Conservation (phyloP, 2,329 filamentous ascomycete species). For the Colletotrichum tabaci region DNA sequence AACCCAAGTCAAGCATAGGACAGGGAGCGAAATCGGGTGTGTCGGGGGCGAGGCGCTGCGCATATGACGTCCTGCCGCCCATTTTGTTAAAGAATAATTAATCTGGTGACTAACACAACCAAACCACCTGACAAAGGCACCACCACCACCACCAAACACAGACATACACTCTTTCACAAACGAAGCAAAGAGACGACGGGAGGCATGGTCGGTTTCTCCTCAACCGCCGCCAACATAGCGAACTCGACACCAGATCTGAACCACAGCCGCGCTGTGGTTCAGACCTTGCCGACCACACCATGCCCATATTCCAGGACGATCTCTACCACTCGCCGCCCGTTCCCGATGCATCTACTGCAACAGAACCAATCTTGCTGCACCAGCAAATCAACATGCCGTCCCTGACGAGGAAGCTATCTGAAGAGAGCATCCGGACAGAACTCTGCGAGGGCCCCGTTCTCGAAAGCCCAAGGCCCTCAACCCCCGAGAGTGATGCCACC, state of each 20-base stretch:
- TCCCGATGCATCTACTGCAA: constrained; percentile 29
- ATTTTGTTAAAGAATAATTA: constrained; percentile 37
- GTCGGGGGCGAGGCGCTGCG: constrained; percentile 13
- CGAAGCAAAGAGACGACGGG: constrained; percentile 4
- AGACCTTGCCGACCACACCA: constrained; percentile 51
- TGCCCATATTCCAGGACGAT: constrained; percentile 73
- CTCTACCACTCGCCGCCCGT: constrained; percentile 54
- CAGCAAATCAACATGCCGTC: constrained; percentile 18
- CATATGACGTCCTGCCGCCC: constrained; percentile 39
- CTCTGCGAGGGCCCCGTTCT: constrained; percentile 71
- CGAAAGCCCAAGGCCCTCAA: constrained; percentile 55
- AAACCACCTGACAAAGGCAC: constrained; percentile 38
- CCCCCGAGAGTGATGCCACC: constrained; percentile 50
- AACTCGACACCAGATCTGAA: constrained; percentile 38
- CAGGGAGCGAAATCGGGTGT: constrained; percentile 35
- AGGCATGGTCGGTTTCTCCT: constrained; percentile 31
- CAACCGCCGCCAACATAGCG: constrained; percentile 35
- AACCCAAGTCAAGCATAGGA: constrained; percentile 20
- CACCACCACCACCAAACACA: background rate
- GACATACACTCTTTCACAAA: background rate
- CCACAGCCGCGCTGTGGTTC: constrained; percentile 54
- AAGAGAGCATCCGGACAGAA: constrained; percentile 74
- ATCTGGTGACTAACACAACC: constrained; percentile 41
- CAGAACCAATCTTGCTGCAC: constrained; percentile 2
- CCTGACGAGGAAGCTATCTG: constrained; percentile 61